Evolutionary conservation across 768 basidiomycete species (phyloP), one percentile per base, ranked within the genome.

Genomic region (Amanita rubescens): DNA sequence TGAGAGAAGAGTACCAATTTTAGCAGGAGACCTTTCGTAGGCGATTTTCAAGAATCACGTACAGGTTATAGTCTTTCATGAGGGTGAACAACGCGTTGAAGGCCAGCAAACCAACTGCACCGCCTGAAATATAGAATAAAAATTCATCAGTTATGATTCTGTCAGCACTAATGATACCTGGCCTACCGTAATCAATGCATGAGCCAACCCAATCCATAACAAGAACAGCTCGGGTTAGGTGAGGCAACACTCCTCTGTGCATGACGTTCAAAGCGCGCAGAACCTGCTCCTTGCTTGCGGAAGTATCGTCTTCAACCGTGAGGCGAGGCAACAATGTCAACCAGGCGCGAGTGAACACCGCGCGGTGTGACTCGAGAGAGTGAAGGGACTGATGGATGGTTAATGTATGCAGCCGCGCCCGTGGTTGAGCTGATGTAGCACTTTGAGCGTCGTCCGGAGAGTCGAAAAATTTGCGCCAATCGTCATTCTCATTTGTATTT

Each of bases 61-160:
- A 91, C 94, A 99, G 75, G 60, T 96, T 96, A 64, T 96, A 94
- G 49, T 93, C 84, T 55, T 80, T 88, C 69, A 98, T 97, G 56
- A 99, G 74, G 11, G 86, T 79, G 63, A 93, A 98, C 47, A 99
- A 69, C 1, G 90, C 87, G 60, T 98, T 98, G 58, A 99, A 75
- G 1, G 91, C 93, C 41, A 98, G 72, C 53, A 99, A 75, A 1
- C 92, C 96, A 14, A 89, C 77, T 0, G 84, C 78, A 1, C 92
- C 94, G 32, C 94, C 92, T 89, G 57, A 10, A 27, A 7, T 24
- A 24, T 6, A 3, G 27, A 19, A 1, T 10, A 53, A 37, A 48
- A 25, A 51, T 44, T 15, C 44, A 33, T 51, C 34, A 33, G 56
- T 4, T 22, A 35, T 46, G 15, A 33, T 39, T 2, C 35, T 30